These are phyloP conservation scores for Endotrypanum monterogeii DNA, from an alignment of 208 protist genomes.

Conservation along the genomic window DNA sequence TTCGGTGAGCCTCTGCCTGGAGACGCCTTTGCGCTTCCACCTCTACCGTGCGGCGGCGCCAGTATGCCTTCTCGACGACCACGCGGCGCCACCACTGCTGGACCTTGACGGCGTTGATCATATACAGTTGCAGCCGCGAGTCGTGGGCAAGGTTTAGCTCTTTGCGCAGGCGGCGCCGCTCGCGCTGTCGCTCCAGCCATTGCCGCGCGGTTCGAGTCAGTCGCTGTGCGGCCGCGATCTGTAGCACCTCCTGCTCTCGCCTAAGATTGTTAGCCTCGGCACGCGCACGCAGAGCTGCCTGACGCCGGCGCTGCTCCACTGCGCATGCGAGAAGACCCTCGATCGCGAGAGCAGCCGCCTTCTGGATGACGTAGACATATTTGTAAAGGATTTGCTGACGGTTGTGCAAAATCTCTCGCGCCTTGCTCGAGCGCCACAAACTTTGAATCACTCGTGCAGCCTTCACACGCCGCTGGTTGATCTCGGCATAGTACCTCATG, in stretches of 20 bases:
- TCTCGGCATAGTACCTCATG: slow-evolving; percentile 40
- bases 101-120: slow-evolving; percentile 39
- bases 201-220: slow-evolving; percentile 35
- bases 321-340: slow-evolving; percentile 42
- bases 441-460: slow-evolving; percentile 63
- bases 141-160: slow-evolving; percentile 40
- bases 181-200: slow-evolving; percentile 34
- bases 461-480: slow-evolving; percentile 39
- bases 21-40: slow-evolving; percentile 28
- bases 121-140: slow-evolving; percentile 39
- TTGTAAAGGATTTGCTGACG: slow-evolving; percentile 70
- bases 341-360: slow-evolving; percentile 65
- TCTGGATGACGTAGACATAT: slow-evolving; percentile 60
- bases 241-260: slow-evolving; percentile 22
- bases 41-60: slow-evolving; percentile 44
- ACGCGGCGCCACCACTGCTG: slow-evolving; percentile 69
- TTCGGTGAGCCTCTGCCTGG: slow-evolving; percentile 16
- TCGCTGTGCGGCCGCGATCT: slow-evolving; percentile 25
- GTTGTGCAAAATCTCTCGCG: slow-evolving; percentile 40
- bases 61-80: slow-evolving; percentile 49
- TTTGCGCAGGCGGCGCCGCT: slow-evolving; percentile 37
- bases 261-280: slow-evolving; percentile 10
- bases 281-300: slow-evolving; percentile 6
- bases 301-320: slow-evolving; percentile 25
- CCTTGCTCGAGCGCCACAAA: slow-evolving; percentile 58